Percentiles rank a stretch among this genome's conserved stretches.
phyloP scores from a whole-genome alignment of 441 rosid species.

The Gossypium davidsonii region DNA sequence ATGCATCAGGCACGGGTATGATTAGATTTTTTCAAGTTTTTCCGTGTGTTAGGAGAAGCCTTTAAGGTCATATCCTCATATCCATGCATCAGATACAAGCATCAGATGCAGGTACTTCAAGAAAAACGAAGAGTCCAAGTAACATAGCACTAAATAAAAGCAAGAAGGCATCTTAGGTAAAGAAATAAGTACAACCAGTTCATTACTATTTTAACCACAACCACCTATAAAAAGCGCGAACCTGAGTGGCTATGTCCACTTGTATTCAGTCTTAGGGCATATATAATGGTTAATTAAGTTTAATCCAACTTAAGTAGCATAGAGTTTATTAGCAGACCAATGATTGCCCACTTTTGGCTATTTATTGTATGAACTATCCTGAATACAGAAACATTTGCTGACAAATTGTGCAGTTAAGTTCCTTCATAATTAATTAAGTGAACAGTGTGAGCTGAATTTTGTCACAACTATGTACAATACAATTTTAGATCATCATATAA shows the following conservation, averaged over 20 bases:
- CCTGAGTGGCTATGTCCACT: neutral
- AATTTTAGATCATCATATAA: neutral
- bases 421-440: conserved; percentile 3
- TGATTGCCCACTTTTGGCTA: neutral
- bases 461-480: neutral
- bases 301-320: neutral
- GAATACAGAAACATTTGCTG: neutral
- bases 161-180: neutral
- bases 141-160: neutral
- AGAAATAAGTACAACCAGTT: neutral
- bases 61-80: too few relatives aligned
- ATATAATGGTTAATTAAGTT: neutral
- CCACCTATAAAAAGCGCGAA: neutral
- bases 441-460: neutral
- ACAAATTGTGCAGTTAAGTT: neutral
- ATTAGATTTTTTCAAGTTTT: too few relatives aligned
- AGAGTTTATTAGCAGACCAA: neutral
- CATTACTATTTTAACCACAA: neutral
- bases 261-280: neutral
- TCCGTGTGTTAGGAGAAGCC: too few relatives aligned
- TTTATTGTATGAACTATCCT: neutral
- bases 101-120: too few relatives aligned
- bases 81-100: too few relatives aligned
- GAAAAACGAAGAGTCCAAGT: too few relatives aligned
- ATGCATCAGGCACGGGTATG: too few relatives aligned